phyloP scores from a whole-genome alignment of 1,284 basidiomycete species.

The Pseudomicrostroma phylloplanum region DNA sequence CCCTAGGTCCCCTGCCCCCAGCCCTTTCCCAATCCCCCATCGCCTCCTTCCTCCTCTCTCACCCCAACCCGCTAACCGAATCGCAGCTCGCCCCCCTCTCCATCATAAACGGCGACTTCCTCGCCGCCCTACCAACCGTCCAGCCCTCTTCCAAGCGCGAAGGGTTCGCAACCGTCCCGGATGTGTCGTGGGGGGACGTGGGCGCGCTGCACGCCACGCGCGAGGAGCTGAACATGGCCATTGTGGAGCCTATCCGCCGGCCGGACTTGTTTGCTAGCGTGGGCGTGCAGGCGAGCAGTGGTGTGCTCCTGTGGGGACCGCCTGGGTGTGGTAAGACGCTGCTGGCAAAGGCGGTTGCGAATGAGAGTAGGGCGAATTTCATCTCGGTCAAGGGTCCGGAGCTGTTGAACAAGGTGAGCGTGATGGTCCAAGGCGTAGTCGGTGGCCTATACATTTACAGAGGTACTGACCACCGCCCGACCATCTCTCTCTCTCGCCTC shows the following conservation, averaged over 20 bases:
- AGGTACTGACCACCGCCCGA: neutral
- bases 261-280: constrained; percentile 82
- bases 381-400: constrained; percentile 97
- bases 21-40: constrained; percentile 64
- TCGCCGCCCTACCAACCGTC: constrained; percentile 69
- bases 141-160: constrained; percentile 95
- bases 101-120: constrained; percentile 67
- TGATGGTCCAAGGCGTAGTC: neutral
- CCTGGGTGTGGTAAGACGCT: constrained; percentile 96
- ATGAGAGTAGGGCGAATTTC: constrained; percentile 87
- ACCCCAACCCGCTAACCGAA: constrained; percentile 71
- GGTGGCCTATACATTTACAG: neutral
- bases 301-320: constrained; percentile 95
- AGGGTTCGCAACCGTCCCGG: constrained; percentile 92
- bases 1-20: constrained; percentile 45
- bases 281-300: constrained; percentile 68
- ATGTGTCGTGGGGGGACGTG: constrained; percentile 88
- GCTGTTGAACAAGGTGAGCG: constrained; percentile 69
- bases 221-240: constrained; percentile 92
- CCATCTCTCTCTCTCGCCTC: neutral
- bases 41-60: constrained; percentile 76
- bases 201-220: constrained; percentile 80
- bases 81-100: constrained; percentile 71
- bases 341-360: constrained; percentile 92
- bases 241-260: constrained; percentile 85